These are phyloP conservation scores for Pisolithus orientalis DNA, from an alignment of 768 basidiomycete species.

Conservation along the genomic window DNA sequence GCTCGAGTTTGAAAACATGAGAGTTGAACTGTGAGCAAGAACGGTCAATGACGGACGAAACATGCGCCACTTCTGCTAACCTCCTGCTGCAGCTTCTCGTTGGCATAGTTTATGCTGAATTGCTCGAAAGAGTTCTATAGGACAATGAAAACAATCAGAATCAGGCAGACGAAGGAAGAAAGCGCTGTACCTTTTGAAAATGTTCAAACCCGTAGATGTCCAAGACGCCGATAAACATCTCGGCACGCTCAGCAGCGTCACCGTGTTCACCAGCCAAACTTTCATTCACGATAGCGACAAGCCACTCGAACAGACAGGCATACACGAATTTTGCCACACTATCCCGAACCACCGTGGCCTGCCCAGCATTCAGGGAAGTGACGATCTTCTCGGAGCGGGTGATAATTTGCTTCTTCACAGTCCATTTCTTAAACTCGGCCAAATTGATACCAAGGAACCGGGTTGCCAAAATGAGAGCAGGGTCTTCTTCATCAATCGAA, in stretches of 20 bases:
- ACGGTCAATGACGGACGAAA: constrained; percentile 12
- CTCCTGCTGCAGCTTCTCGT: constrained; percentile 97
- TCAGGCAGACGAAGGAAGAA: constrained; percentile 2
- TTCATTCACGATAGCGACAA: constrained; percentile 96
- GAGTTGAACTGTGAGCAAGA: constrained; percentile 76
- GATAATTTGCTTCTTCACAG: constrained; percentile 93
- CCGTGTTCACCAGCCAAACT: constrained; percentile 93
- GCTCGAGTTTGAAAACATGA: constrained; percentile 98
- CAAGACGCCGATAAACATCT: constrained; percentile 98
- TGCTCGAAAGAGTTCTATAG: constrained; percentile 86
- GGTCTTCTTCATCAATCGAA: constrained; percentile 74
- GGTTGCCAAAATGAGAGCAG: constrained; percentile 74
- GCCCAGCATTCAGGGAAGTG: constrained; percentile 74
- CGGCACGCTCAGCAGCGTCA: constrained; percentile 81
- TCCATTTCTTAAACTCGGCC: constrained; percentile 98
- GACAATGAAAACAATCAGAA: background rate
- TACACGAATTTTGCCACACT: constrained; percentile 98
- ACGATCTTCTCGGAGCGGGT: constrained; percentile 96
- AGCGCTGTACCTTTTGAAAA: constrained; percentile 72
- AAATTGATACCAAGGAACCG: constrained; percentile 86
- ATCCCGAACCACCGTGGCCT: constrained; percentile 91
- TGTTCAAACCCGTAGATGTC: constrained; percentile 98
- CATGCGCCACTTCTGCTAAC: constrained; percentile 33
- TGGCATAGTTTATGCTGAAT: constrained; percentile 99
- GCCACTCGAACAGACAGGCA: constrained; percentile 97